Base-by-base conservation (phyloP, 805 yeast genomes). In the Myxozyma mucilagina region DNA sequence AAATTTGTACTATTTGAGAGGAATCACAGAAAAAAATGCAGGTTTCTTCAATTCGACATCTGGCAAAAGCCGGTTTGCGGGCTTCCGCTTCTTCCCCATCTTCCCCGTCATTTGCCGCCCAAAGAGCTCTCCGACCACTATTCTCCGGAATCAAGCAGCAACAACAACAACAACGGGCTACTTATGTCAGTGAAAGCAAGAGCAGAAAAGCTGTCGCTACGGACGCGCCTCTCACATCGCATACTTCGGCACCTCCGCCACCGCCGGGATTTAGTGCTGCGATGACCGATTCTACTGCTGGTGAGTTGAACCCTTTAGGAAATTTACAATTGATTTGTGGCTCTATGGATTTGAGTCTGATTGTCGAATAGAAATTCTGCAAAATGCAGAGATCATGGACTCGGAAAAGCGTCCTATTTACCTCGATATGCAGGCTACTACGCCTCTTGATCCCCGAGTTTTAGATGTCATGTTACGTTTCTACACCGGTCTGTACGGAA, bases 381-480 rank as follows among this genome's bases (percentile, higher is more conserved):
- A 58, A 35, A 62, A 38, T 35, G 67, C 53, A 4, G 66, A 62
- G 32, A n/a, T 59, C 14, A 35, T 59, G 56, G 67, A 64, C 41
- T 51, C 59, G 49, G 57, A 45, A 16, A 47, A 41, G 41, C 83
- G 97, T 69, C 99, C 99, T 9, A 94, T 94, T 65, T 94, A 94
- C 75, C 78, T 94, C 71, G 99, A 94, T 71, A 92, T 92, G 82
- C 99, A 94, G 77, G 98, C 99, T 35, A 94, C 99, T 0, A 93
- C 99, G 0, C 99, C 98, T 32, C 89, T 94, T 1, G 99, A 94
- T 73, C 99, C 99, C 36, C 81, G 99, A 58, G 99, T 94, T 9
- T 76, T 94, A 68, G 97, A 90, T 72, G 87, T 85, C 68, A 90
- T 90, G 96, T 73, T 90, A 68, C 84, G 83, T 69, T 90, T 87